A percentile compares a stretch with the other conserved stretches of the same genome.
Conservation (phyloP, 75 land plant species). For the Cupressus sempervirens region DNA sequence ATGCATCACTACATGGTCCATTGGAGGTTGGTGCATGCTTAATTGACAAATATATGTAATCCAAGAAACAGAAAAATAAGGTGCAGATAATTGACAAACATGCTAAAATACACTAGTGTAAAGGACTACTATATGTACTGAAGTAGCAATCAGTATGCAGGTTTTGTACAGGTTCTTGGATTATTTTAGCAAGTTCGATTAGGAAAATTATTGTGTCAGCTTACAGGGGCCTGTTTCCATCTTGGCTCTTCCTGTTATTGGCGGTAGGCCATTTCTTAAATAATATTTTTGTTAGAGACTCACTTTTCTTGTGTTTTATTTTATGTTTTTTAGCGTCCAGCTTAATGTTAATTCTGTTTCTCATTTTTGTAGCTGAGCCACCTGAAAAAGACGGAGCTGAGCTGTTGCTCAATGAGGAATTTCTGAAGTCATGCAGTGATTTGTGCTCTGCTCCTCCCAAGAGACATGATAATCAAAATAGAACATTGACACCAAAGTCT, state of each 20-base stretch:
- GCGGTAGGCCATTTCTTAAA: conserved; percentile 25
- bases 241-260: conserved; percentile 38
- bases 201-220: conserved; percentile 55
- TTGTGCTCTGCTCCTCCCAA: conserved; percentile 42
- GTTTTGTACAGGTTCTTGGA: conserved; percentile 58
- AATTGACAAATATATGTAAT: not conserved
- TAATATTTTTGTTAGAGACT: not conserved
- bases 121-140: not conserved
- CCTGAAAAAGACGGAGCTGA: conserved; percentile 57
- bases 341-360: not conserved
- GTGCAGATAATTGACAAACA: not conserved
- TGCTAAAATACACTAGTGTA: not conserved
- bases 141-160: conserved; percentile 18
- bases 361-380: conserved; percentile 46
- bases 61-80: not conserved
- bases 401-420: conserved; percentile 56
- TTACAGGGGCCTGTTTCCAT: conserved; percentile 43
- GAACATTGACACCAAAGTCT: conserved; percentile 49
- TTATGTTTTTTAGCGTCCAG: not conserved
- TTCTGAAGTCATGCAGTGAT: conserved; percentile 46
- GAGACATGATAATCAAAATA: conserved; percentile 32
- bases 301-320: not conserved
- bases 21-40: conserved; percentile 42
- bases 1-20: conserved; percentile 53
- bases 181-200: conserved; percentile 65